Evolutionary conservation across 2,329 filamentous ascomycete species (phyloP).

Genomic region (Chaetomiaceae sp.): DNA sequence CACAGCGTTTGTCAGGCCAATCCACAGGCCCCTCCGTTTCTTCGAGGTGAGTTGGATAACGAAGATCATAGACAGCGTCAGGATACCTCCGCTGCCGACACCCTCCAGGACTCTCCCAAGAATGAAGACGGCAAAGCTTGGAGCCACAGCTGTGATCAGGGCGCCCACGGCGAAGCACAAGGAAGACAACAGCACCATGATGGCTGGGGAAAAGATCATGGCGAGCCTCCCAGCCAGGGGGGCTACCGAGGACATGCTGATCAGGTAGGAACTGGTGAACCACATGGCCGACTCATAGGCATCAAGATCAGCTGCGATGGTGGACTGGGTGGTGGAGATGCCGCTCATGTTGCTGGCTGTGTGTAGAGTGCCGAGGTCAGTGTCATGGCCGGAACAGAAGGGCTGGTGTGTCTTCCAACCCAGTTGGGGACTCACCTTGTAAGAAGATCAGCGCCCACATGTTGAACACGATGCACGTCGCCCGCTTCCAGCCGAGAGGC

Average conservation of each 20-base stretch:
- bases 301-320: conserved; percentile 69
- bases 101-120: conserved; percentile 64
- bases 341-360: conserved; percentile 68
- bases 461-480: conserved; percentile 45
- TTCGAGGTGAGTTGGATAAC: conserved; percentile 68
- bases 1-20: conserved; percentile 67
- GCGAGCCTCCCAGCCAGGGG: conserved; percentile 69
- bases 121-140: conserved; percentile 58
- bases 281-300: conserved; percentile 70
- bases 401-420: too few species aligned
- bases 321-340: conserved; percentile 74
- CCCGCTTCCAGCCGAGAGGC: conserved; percentile 32
- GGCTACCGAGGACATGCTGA: conserved; percentile 55
- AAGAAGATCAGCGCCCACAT: conserved; percentile 56
- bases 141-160: conserved; percentile 58
- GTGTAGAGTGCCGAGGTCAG: background rate
- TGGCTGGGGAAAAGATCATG: conserved; percentile 65
- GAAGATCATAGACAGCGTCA: conserved; percentile 69
- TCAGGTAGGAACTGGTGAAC: conserved; percentile 75
- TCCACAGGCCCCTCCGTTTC: conserved; percentile 63
- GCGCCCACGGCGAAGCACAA: conserved; percentile 56
- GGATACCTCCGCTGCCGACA: conserved; percentile 64
- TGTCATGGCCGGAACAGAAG: too few species aligned
- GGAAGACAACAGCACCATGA: conserved; percentile 59
- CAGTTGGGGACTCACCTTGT: conserved; percentile 41